Base-by-base conservation (phyloP, 257 asterid genomes). In the Capsicum rhomboideum region DNA sequence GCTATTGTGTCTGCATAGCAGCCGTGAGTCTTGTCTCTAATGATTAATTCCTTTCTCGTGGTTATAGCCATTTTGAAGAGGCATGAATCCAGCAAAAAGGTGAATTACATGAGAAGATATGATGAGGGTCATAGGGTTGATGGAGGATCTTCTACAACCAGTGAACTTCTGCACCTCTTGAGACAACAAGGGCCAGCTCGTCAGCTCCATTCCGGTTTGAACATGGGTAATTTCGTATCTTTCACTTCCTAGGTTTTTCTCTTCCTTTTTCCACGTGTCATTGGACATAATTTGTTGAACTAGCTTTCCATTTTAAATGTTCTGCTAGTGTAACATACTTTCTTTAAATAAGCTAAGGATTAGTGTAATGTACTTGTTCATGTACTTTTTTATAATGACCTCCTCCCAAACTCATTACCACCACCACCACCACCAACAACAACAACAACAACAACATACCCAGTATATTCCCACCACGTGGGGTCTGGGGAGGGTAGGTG, bases 141-240 rank as follows among this genome's bases (percentile, higher is more conserved):
- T 84, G 83, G 71, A 85, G n/a, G 83, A 20, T 78, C 88, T 83
- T 89, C 92, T 16, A 83, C 92, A 55, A 90, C 90, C 31, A 83
- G 85, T 68, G 98, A 92, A 87, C 97, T 93, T 87, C 87, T 92
- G 78, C 93, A 89, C 69, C 83, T 92, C 82, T 90, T 94, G 89
- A 92, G 97, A 88, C 94, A 89, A 83, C 95, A 92, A 90, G 94
- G 92, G 56, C 84, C 90, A 80, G 67, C 58, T 63, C 75, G 84
- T 82, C 90, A 85, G 85, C 75, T 82, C 29, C 87, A 75, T 89
- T 85, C 88, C 8, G 87, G 85, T 91, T 71, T 42, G 26, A 53
- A 78, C 54, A 81, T 67, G 82, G 89, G 92, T 89, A 89, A 42
- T 61, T 40, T 74, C 75, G 40, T 71, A 44, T 50, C 34, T 82